These are phyloP conservation scores for Candida sanyiensis DNA, from an alignment of 805 yeast species.

Conservation along the genomic window DNA sequence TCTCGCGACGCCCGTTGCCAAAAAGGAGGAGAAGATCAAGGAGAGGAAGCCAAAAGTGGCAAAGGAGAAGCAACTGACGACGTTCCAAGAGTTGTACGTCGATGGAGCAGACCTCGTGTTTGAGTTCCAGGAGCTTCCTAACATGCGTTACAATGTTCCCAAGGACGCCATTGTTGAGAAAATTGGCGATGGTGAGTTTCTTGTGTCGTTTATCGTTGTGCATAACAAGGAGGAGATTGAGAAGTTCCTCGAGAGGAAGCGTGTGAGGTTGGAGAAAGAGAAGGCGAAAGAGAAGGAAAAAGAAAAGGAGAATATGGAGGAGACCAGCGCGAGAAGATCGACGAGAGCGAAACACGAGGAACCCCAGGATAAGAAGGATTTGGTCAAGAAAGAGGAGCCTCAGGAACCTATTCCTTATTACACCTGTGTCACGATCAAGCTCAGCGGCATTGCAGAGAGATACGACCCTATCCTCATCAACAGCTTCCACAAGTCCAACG, in stretches of 20 bases:
- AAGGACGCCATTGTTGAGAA: conserved; percentile 70
- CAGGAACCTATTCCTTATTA: conserved; percentile 35
- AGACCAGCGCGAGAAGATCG: conserved; percentile 11
- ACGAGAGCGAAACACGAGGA: conserved; percentile 6
- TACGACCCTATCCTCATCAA: conserved; percentile 59
- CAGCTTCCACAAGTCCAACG: conserved; percentile 53
- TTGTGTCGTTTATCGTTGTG: conserved; percentile 34
- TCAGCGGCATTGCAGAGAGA: conserved; percentile 60
- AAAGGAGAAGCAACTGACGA: conserved; percentile 58
- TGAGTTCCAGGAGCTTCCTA: conserved; percentile 78
- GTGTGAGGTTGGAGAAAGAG: conserved; percentile 20
- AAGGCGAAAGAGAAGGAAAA: conserved; percentile 22
- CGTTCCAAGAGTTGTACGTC: conserved; percentile 69
- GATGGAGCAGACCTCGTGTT: conserved; percentile 69
- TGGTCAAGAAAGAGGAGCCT: conserved; percentile 11
- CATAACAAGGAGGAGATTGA: conserved; percentile 24
- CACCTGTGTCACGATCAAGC: conserved; percentile 61
- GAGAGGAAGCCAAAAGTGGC: conserved; percentile 14
- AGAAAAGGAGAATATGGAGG: conserved; percentile 34
- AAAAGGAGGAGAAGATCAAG: conserved; percentile 20
- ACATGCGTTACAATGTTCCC: conserved; percentile 70
- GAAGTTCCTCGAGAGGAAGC: conserved; percentile 19
- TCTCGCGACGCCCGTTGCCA: conserved; percentile 22
- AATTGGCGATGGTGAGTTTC: conserved; percentile 29
- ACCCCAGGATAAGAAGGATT: not conserved